Evolutionary conservation across 805 yeast genomes (phyloP), one percentile per base, ranked within the genome.

Genomic region (Deakozyma indianensis): DNA sequence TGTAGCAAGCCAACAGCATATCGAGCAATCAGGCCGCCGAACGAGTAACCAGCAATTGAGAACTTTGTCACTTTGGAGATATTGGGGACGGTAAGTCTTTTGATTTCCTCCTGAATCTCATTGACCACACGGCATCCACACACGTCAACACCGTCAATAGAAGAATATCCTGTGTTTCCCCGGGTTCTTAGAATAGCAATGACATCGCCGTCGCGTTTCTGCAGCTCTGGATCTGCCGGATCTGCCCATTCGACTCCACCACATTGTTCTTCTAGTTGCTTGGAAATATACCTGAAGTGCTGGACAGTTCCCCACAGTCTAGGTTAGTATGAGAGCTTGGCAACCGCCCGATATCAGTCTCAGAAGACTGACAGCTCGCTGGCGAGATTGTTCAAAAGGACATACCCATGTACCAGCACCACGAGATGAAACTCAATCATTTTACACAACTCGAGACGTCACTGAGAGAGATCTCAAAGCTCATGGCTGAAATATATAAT

Each of bases 111-210:
- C 18, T 65, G 58, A 43, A 86, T 77, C 60, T 86, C 95, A 45
- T 71, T 71, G 1, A 82, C 77, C 4, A 83, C 80, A 21, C 94
- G 66, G 43, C 77, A 68, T 1, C 94, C 95, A 56, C 92, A 84
- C 23, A 84, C 77, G 52, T 85, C 94, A 21, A 85, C 77, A 1
- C 95, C 95, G 56, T 86, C 95, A 53, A 84, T 80, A 2, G 95
- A 86, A 55, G 74, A 73, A 57, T 77, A 83, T 4, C 88, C 90
- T 46, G 75, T 71, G 55, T 80, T 83, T 18, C 80, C 67, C 24
- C 69, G 70, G 0, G 85, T 69, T 41, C 71, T 67, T 1, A 64
- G 47, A n/a, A 42, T 27, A 35, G 52, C 45, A 23, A 42, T 25
- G 35, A 45, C 16, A 23, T 41, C 41, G 57, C 62, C 27, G 56